phyloP scores from a whole-genome alignment of 2,329 filamentous ascomycete genomes.

The Colletotrichum ledebouriae region DNA sequence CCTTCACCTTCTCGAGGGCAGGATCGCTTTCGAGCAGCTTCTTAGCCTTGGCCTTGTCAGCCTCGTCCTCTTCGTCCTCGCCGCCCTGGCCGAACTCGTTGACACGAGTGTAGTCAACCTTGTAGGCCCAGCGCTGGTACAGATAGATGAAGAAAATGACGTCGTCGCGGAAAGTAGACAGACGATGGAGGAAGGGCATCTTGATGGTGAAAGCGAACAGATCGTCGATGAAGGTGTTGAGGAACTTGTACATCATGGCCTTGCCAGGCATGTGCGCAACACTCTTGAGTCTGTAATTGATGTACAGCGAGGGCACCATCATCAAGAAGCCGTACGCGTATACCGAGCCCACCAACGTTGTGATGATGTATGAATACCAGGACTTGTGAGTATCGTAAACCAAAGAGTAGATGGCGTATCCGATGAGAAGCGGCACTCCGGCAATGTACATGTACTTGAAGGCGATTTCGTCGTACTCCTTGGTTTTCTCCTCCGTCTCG shows the following conservation, averaged over 20 bases:
- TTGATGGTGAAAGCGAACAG: conserved; percentile 99
- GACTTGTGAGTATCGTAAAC: conserved; percentile 96
- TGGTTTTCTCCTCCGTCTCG: conserved; percentile 96
- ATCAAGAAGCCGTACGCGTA: conserved; percentile 99
- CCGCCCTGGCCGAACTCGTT: conserved; percentile 99
- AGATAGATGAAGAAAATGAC: conserved; percentile 98
- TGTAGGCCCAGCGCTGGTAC: conserved; percentile 95
- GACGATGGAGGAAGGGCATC: conserved; percentile 93
- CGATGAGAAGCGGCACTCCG: conserved; percentile 88
- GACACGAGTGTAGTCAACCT: conserved; percentile 89
- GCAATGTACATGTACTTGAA: conserved; percentile 97
- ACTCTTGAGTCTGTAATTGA: conserved; percentile 97
- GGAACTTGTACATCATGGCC: conserved; percentile 98
- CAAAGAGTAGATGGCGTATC: conserved; percentile 92
- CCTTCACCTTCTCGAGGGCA: conserved; percentile 50
- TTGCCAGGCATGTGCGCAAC: conserved; percentile 97
- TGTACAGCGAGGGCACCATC: conserved; percentile 98
- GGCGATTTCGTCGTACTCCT: conserved; percentile 97
- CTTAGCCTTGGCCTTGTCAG: conserved; percentile 53
- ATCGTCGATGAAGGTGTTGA: conserved; percentile 99
- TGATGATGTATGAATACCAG: conserved; percentile 97
- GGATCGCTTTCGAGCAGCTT: conserved; percentile 52
- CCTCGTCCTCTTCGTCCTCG: conserved; percentile 80
- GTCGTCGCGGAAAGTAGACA: conserved; percentile 94
- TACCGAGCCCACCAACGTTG: conserved; percentile 93